Base-by-base conservation (phyloP, 1,139 yeast genomes). In the Meyerozyma smithsonii region DNA sequence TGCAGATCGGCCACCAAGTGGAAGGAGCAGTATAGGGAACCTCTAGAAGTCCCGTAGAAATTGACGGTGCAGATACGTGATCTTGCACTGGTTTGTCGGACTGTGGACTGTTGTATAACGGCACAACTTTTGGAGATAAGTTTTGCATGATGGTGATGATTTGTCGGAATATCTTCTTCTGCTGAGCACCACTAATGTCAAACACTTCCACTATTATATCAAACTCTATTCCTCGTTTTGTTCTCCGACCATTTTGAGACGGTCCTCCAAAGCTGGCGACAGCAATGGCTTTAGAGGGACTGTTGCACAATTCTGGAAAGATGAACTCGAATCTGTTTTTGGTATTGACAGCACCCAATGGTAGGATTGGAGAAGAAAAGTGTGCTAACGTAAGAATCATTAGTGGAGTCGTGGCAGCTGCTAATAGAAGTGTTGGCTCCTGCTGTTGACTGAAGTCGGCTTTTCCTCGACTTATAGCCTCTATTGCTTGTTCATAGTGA, bases 301-400 rank as follows among this genome's bases (percentile, higher is more conserved):
- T 23, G 25, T 23, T 23, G n/a, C n/a, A n/a, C 25, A 11, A 11
- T 23, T 2, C 25, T 2, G 25, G 25, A 12, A 4, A 11, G 12
- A 30, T 30, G 17, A 30, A 30, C 3, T 30, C 34, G 15, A 30
- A 30, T 18, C 23, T 11, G 34, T 30, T 30, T 5, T 18, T 30
- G n/a, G 21, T 18, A 17, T 30, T 30, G 8, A 30, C 34, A 11
- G 34, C 15, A 6, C 34, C 34, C 15, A 30, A 18, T 16, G 34
- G 34, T 17, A 30, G 21, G 8, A 30, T 30, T 11, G 34, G 34
- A 3, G 34, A 30, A 5, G 34, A 30, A 18, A 30, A 30, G 21
- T 30, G 34, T 7, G 21, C 34, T 21, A 30, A 30, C 4, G 34
- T 18, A 4, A 30, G 21, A 18, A 30, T 30, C 21, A 30, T 30